Evolutionary conservation across 2,329 filamentous ascomycete genomes (phyloP), one percentile per base, ranked within the genome.

Genomic region (Aspergillus quadrilineatus): DNA sequence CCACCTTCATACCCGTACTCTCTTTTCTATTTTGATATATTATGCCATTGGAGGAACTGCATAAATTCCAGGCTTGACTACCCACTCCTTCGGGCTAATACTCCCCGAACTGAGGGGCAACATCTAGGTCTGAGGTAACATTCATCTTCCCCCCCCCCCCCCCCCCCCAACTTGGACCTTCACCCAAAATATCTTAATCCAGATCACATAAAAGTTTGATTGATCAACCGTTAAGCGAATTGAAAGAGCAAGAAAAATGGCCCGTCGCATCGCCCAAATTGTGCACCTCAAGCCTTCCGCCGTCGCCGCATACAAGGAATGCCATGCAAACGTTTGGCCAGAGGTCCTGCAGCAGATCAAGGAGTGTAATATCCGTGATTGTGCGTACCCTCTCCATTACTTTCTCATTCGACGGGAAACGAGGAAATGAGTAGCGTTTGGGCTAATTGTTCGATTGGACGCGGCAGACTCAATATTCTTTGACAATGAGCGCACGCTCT

Each of bases 261-360:
- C 29, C 28, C 67, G 66, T 34, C 65, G 88, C 58, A 81, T 91
- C 64, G 88, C 82, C 39, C 89, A 92, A 73, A 87, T 90, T 62
- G 80, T 92, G 53, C 86, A 85, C 68, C 81, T 93, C 55, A 89
- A 86, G 73, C 84, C 85, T 10, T 84, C 88, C 60, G 82, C 78
- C 59, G 76, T 88, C 12, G 81, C 82, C 22, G 82, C 85, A 62
- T 93, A 92, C 77, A 92, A 90, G 71, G 81, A 86, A 65, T 86
- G 84, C 60, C 89, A 92, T 68, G 85, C 84, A 6, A 81, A 80
- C 4, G 88, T 91, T 0, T 93, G 89, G 89, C 89, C 89, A 5
- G 87, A 89, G 64, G 89, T 94, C 1, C 75, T 90, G 34, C 80
- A 85, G 70, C 87, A 91, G 75, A 92, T 93, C 67, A 85, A 86